Evolutionary conservation across 768 basidiomycete species (phyloP), one percentile per base, ranked within the genome.

Genomic region (Amanita phalloides): DNA sequence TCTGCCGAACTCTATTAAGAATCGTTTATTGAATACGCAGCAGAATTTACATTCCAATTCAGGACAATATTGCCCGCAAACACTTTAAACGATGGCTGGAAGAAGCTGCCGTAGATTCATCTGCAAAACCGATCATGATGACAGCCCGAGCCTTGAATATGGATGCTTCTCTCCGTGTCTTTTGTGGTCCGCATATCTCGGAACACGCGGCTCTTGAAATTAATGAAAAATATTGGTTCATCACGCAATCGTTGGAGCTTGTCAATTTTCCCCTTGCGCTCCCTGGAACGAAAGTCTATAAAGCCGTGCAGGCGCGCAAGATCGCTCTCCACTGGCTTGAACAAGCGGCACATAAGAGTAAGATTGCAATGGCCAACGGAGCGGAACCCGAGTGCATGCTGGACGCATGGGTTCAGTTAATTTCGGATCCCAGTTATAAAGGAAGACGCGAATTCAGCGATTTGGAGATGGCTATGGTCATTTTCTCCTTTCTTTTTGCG

Each of bases 211-310:
- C 84, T 23, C 62, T 68, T 13, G 89, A 91, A 63, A 93, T 99
- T 63, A 86, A 79, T 62, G 84, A 89, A 57, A 92, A 91, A 63
- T 98, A 98, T 71, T 98, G 95, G 95, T 74, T 76, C 54, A 96
- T 99, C 68, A 98, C 96, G 6, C 73, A 81, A 58, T 90, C 96
- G 2, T 84, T 99, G 38, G 91, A 99, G 65, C 86, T 99, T 50
- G 96, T 99, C 74, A 99, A 99, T 74, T 98, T 99, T 73, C 96
- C 96, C 13, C 69, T 98, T 55, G 84, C 95, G 13, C 61, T 96
- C 35, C 96, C 96, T 17, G 96, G 96, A 26, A 98, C 96, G 36
- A 98, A 98, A 64, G 82, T 98, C 50, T 98, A 87, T 69, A 87
- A 82, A 58, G 96, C 95, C 2, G 84, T 92, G 57, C 84, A 93